phyloP scores from a whole-genome alignment of 805 yeast species.

The Kuraishia piskuri region DNA sequence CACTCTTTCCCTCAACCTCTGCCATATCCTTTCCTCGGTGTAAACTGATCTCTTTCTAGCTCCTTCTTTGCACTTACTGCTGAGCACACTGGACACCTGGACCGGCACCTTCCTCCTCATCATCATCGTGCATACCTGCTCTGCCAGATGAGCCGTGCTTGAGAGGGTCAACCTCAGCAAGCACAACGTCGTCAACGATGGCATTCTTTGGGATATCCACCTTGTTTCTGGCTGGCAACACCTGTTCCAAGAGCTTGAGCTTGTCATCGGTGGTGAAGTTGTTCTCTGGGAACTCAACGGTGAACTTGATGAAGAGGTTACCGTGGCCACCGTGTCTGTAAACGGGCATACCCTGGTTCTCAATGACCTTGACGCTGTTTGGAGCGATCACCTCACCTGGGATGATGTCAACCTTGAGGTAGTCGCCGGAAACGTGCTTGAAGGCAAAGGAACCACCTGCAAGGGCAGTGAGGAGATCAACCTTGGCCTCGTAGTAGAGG shows the following conservation, averaged over 20 bases:
- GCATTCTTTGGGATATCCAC: slow-evolving; percentile 60
- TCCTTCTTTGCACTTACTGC: slow-evolving; percentile 46
- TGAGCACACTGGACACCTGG: slow-evolving; percentile 91
- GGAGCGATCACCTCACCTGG: slow-evolving; percentile 95
- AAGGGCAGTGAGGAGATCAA: slow-evolving; percentile 88
- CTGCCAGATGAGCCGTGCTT: slow-evolving; percentile 38
- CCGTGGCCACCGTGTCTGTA: slow-evolving; percentile 84
- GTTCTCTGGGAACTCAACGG: slow-evolving; percentile 76
- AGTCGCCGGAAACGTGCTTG: slow-evolving; percentile 88
- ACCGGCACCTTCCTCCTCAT: slow-evolving; percentile 49
- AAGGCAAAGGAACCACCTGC: slow-evolving; percentile 92
- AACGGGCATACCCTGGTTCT: slow-evolving; percentile 97
- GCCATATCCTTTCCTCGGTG: not conserved
- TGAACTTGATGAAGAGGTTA: slow-evolving; percentile 77
- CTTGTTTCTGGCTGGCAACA: slow-evolving; percentile 71
- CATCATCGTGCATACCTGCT: slow-evolving; percentile 38
- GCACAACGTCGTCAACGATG: slow-evolving; percentile 71
- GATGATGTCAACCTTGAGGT: slow-evolving; percentile 68
- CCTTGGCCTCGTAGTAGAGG: slow-evolving; percentile 73
- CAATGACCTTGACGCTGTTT: slow-evolving; percentile 70
- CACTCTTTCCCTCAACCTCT: not conserved
- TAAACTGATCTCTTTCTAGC: no score
- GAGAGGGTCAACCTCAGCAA: slow-evolving; percentile 59
- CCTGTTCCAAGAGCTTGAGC: slow-evolving; percentile 60
- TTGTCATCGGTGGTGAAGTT: slow-evolving; percentile 71